phyloP scores from a whole-genome alignment of 1,284 basidiomycete species.

The Puccinia horiana region DNA sequence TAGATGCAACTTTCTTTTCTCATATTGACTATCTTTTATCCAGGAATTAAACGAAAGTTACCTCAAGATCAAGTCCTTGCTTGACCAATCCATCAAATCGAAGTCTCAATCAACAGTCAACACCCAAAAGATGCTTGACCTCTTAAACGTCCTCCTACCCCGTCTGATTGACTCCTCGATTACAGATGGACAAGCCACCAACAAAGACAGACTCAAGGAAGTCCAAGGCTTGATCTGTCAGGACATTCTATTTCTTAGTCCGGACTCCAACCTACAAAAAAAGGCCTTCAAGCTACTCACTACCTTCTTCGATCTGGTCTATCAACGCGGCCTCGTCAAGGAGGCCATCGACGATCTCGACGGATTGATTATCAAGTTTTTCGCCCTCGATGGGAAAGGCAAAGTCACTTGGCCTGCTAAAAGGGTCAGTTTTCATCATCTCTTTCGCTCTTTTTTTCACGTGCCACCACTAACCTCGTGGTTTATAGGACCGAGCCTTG shows the following conservation, averaged over 20 bases:
- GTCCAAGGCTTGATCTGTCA: slow-evolving; percentile 4
- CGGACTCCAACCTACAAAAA: slow-evolving; percentile 16
- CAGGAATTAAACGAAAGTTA: slow-evolving; percentile 36
- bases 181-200: background rate
- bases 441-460: background rate
- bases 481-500: slow-evolving; percentile 73
- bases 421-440: slow-evolving; percentile 8
- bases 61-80: slow-evolving; percentile 24
- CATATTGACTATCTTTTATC: too few species aligned
- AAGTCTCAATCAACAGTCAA: slow-evolving; percentile 11
- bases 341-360: slow-evolving; percentile 1
- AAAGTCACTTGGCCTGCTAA: slow-evolving; percentile 5
- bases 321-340: background rate
- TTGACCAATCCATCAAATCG: slow-evolving; percentile 17
- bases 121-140: slow-evolving; percentile 32
- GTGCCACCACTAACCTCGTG: background rate
- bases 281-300: slow-evolving; percentile 26
- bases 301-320: slow-evolving; percentile 21
- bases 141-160: slow-evolving; percentile 4
- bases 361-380: slow-evolving; percentile 2
- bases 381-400: background rate
- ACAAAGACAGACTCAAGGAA: slow-evolving; percentile 3
- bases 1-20: background rate
- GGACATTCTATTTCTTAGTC: background rate
- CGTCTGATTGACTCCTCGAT: background rate